Conservation (phyloP, 768 basidiomycete genomes). For the Suillus paluster region DNA sequence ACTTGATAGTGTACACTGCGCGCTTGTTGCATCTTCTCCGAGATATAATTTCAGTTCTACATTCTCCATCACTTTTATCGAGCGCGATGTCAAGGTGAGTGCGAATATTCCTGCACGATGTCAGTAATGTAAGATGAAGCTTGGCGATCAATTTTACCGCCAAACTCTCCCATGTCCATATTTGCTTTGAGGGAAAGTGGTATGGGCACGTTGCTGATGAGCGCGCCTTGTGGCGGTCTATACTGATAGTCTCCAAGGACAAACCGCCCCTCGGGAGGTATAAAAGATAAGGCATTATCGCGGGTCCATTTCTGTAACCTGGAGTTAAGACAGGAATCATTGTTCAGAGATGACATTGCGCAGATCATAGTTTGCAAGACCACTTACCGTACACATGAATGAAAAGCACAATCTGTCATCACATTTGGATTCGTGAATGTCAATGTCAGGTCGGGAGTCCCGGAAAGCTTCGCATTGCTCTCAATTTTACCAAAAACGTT, state of each 20-base stretch:
- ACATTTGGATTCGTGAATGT: constrained; percentile 76
- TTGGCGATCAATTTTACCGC: constrained; percentile 23
- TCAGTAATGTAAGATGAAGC: neutral
- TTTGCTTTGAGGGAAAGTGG: constrained; percentile 55
- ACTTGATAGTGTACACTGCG: constrained; percentile 71
- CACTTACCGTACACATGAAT: constrained; percentile 86
- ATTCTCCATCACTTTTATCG: constrained; percentile 70
- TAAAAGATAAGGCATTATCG: constrained; percentile 81
- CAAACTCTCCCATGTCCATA: constrained; percentile 34
- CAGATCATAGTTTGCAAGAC: constrained; percentile 2
- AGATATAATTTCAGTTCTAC: constrained; percentile 74
- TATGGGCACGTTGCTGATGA: constrained; percentile 53
- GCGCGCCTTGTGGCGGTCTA: constrained; percentile 38
- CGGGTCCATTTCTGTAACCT: constrained; percentile 83
- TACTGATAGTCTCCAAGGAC: constrained; percentile 84
- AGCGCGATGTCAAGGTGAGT: constrained; percentile 64
- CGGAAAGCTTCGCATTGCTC: constrained; percentile 76
- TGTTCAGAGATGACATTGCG: constrained; percentile 10
- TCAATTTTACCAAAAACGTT: constrained; percentile 80
- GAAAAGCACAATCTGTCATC: constrained; percentile 83
- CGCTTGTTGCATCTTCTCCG: constrained; percentile 72
- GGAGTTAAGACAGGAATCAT: constrained; percentile 2
- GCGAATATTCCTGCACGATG: constrained; percentile 57
- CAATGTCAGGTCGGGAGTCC: constrained; percentile 86
- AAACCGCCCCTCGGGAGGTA: constrained; percentile 93